These are phyloP conservation scores for Colletotrichum sidae DNA, from an alignment of 2,329 filamentous ascomycete species.

Conservation along the genomic window DNA sequence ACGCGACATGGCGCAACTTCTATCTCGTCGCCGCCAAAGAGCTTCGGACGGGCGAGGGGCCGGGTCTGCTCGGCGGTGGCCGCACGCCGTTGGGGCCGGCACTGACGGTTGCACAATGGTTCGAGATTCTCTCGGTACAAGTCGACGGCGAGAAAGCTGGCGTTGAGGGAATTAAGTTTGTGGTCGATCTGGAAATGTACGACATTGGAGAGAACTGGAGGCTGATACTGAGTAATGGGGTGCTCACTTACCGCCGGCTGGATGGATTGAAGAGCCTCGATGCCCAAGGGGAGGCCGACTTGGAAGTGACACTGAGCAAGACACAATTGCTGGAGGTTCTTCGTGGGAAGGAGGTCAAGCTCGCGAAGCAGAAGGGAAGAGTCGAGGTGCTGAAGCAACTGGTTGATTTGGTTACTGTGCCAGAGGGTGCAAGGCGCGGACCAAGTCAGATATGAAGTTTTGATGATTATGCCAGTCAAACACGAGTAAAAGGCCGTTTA, in stretches of 20 bases:
- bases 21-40: conserved; percentile 42
- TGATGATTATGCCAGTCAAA: no score
- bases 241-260: conserved; percentile 4
- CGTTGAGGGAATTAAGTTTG: conserved; percentile 5
- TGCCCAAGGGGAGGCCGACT: not conserved
- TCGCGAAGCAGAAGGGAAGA: not conserved
- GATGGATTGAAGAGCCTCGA: not conserved
- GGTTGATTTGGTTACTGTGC: not conserved
- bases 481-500: no score
- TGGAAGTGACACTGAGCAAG: not conserved
- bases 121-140: conserved; percentile 27
- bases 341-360: not conserved
- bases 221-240: conserved; percentile 41
- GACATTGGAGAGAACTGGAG: conserved; percentile 40
- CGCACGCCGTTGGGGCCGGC: conserved; percentile 19
- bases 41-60: conserved; percentile 37
- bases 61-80: conserved; percentile 6
- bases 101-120: conserved; percentile 20
- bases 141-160: conserved; percentile 22
- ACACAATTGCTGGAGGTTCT: not conserved
- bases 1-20: conserved; percentile 54
- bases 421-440: not conserved
- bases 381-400: not conserved
- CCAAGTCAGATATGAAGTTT: not conserved
- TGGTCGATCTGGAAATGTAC: conserved; percentile 26